phyloP scores from a whole-genome alignment of 345 rosid genomes.

The Ailanthus altissimus region DNA sequence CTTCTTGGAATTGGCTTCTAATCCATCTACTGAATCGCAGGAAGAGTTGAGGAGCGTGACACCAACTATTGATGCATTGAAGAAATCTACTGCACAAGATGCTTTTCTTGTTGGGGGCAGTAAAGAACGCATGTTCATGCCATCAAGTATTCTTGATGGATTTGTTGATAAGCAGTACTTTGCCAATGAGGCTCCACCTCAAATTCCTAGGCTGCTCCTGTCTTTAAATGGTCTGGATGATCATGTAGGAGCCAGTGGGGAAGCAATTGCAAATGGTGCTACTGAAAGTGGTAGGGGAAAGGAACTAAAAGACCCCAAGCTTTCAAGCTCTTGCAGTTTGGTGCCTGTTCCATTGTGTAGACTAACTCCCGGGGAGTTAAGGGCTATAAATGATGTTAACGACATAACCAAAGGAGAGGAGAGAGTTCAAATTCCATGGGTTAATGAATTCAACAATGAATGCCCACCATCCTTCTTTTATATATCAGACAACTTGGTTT shows the following conservation, averaged over 20 bases:
- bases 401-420: slow-evolving; percentile 84
- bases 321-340: slow-evolving; percentile 32
- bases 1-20: slow-evolving; percentile 66
- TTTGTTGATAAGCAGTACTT: slow-evolving; percentile 16
- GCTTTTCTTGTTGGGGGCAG: slow-evolving; percentile 25
- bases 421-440: slow-evolving; percentile 65
- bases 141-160: slow-evolving; percentile 20
- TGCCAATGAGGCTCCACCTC: slow-evolving; percentile 14
- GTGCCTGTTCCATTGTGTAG: slow-evolving; percentile 51
- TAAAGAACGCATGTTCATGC: slow-evolving; percentile 15
- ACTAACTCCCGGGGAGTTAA: slow-evolving; percentile 47
- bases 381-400: slow-evolving; percentile 42
- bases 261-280: slow-evolving; percentile 27
- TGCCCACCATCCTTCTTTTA: slow-evolving; percentile 62
- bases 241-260: neutral
- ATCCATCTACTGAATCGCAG: slow-evolving; percentile 57
- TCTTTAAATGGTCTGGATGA: slow-evolving; percentile 1
- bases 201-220: slow-evolving; percentile 18
- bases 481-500: slow-evolving; percentile 56
- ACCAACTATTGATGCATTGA: slow-evolving; percentile 41
- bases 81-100: slow-evolving; percentile 45
- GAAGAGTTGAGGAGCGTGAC: slow-evolving; percentile 44
- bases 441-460: slow-evolving; percentile 60
- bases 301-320: slow-evolving; percentile 19
- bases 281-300: slow-evolving; percentile 27